Base-by-base conservation (phyloP, 371 early-diverging fungal genomes). In the Mucor ambiguus region DNA sequence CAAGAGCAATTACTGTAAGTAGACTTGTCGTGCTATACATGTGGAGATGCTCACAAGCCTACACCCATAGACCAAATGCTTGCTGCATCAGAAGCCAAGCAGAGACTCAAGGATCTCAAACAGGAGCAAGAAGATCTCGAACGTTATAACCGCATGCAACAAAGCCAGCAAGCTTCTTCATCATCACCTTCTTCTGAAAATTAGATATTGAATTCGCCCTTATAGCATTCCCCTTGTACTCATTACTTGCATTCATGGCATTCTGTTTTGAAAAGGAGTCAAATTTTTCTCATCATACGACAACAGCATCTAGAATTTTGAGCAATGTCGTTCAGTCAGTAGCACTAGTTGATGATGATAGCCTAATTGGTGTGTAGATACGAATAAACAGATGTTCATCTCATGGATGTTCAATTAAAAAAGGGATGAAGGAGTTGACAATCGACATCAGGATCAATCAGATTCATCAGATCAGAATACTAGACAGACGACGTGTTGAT, bases 1-100 rank as follows among this genome's bases (percentile, higher is more conserved):
- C 65, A 80, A 82, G 62, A 71, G 75, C 63, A 82, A 82, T 52
- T 82, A 82, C 57, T 82, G 81, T 81, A 76, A 46, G 78, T 67
- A 29, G 24, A 11, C 28, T 20, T 1, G 28, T 52, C 14, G 26
- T 30, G 30, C 30, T 14, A 33, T 37, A 37, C 4, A 11, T 11
- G 41, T 52, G 28, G 3, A 28, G 28, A 24, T 10, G 49, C 26
- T 48, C 30, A 20, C 46, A 20, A 52, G 4, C 16, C 7, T 20
- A n/a, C 28, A 46, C 9, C 8, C 60, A 2, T 52, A 81, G 81
- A 82, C 67, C 75, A 80, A 75, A 78, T 82, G 80, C 61, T 82
- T 24, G 80, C 79, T 26, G 83, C 83, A 48, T 78, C 83, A 11
- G 80, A 82, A 62, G 83, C 83, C 2, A 82, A 82, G 30, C 67